A percentile compares a stretch with the other conserved stretches of the same genome.
phyloP scores from a whole-genome alignment of 2,329 filamentous ascomycete genomes.

The Arthrobotrys megalospora region DNA sequence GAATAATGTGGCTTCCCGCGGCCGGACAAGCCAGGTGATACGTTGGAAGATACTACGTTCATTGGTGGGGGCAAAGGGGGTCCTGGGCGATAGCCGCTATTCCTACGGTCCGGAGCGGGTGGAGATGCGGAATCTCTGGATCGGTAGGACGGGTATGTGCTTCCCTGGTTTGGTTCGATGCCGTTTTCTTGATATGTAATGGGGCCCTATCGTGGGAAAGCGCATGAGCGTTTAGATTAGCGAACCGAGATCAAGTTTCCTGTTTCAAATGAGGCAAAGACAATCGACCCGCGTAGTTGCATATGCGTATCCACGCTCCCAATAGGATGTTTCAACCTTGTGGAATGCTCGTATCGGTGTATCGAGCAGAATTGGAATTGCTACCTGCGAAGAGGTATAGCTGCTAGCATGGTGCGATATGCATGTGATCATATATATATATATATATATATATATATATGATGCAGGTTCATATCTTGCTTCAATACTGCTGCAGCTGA shows the following conservation, averaged over 20 bases:
- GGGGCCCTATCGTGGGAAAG: conserved; percentile 33
- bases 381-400: no score
- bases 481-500: no score
- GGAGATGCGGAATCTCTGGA: conserved; percentile 46
- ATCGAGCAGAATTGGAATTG: no score
- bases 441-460: no score
- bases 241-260: conserved; percentile 1
- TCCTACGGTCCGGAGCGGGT: conserved; percentile 42
- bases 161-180: conserved; percentile 39
- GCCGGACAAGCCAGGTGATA: conserved; percentile 51
- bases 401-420: no score
- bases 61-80: conserved; percentile 40
- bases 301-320: no score
- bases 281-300: no score
- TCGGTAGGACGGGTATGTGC: conserved; percentile 45
- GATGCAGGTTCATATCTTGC: no score
- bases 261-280: not conserved
- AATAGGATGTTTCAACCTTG: no score
- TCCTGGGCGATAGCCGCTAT: conserved; percentile 35
- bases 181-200: conserved; percentile 46
- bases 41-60: conserved; percentile 52
- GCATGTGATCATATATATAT: no score
- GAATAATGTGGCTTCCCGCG: conserved; percentile 51
- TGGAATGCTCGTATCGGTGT: no score
- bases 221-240: conserved; percentile 30